A percentile compares a stretch with the other conserved stretches of the same genome.
Evolutionary conservation across 345 rosid species (phyloP).

Genomic region (Pugionium dolabratum): DNA sequence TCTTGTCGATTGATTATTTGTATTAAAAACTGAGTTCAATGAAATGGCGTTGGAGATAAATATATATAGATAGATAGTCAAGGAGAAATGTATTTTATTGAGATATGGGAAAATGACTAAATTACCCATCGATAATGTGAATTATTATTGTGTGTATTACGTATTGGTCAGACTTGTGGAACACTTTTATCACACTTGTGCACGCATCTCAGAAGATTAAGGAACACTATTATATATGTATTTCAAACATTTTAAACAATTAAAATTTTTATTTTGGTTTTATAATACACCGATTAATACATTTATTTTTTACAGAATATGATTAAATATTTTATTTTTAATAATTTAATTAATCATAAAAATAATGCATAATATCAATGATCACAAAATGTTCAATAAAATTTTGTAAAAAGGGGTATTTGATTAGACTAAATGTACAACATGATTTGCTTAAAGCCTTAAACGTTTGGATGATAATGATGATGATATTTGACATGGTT

Average conservation of each 20-base stretch:
- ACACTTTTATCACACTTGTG: conserved; percentile 23
- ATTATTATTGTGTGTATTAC: conserved; percentile 2
- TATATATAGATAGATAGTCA: conserved; percentile 28
- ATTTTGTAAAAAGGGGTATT: too few relatives aligned
- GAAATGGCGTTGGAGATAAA: conserved; percentile 15
- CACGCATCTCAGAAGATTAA: conserved; percentile 32
- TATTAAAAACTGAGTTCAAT: conserved; percentile 24
- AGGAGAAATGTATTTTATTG: background rate
- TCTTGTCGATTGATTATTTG: conserved; percentile 7
- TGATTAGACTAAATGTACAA: background rate
- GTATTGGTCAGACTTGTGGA: conserved; percentile 37
- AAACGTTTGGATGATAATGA: too few relatives aligned
- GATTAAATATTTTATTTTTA: too few relatives aligned
- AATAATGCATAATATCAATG: too few relatives aligned
- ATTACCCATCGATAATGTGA: conserved; percentile 13
- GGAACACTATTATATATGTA: conserved; percentile 12
- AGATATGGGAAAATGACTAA: conserved; percentile 10
- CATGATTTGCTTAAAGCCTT: background rate
- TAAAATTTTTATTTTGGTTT: background rate
- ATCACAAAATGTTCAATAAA: too few relatives aligned
- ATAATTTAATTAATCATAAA: too few relatives aligned
- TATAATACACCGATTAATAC: too few relatives aligned
- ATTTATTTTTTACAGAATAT: too few relatives aligned
- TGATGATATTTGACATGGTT: conserved; percentile 2
- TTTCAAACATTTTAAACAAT: background rate